Evolutionary conservation across 352 stramenopile species (phyloP).

Genomic region (Pythium brachiatum): DNA sequence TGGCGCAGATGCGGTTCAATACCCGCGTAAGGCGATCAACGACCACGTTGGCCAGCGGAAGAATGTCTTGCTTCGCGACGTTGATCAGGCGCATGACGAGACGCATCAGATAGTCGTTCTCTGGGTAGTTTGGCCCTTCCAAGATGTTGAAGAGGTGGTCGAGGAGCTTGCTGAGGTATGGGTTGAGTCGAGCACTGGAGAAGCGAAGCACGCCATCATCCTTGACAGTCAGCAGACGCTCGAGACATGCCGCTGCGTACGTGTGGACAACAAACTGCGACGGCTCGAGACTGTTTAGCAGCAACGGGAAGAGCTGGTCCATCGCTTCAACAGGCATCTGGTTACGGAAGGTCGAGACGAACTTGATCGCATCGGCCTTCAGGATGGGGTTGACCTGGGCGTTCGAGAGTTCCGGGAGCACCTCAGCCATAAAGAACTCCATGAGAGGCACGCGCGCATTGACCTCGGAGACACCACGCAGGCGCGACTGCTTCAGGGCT

Average conservation of each 20-base stretch:
- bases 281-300: slow-evolving; percentile 87
- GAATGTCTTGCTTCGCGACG: slow-evolving; percentile 91
- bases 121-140: slow-evolving; percentile 90
- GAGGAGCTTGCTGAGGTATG: slow-evolving; percentile 92
- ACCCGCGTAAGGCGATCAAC: slow-evolving; percentile 94
- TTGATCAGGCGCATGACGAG: slow-evolving; percentile 95
- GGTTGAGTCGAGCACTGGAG: slow-evolving; percentile 82
- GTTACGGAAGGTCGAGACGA: slow-evolving; percentile 97
- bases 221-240: slow-evolving; percentile 96
- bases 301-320: slow-evolving; percentile 90
- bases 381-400: slow-evolving; percentile 89
- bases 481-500: slow-evolving; percentile 91
- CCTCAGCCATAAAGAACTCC: slow-evolving; percentile 94
- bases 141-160: slow-evolving; percentile 96
- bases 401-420: slow-evolving; percentile 92
- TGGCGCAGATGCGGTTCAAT: slow-evolving; percentile 94
- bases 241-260: slow-evolving; percentile 95
- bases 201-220: slow-evolving; percentile 73
- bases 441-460: slow-evolving; percentile 95
- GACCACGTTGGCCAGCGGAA: slow-evolving; percentile 92
- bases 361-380: slow-evolving; percentile 98
- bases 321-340: slow-evolving; percentile 94
- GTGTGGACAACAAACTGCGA: slow-evolving; percentile 96
- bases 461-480: slow-evolving; percentile 93
- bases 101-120: slow-evolving; percentile 99